phyloP scores from a whole-genome alignment of 345 rosid genomes.

The Eucalyptus microcorys region DNA sequence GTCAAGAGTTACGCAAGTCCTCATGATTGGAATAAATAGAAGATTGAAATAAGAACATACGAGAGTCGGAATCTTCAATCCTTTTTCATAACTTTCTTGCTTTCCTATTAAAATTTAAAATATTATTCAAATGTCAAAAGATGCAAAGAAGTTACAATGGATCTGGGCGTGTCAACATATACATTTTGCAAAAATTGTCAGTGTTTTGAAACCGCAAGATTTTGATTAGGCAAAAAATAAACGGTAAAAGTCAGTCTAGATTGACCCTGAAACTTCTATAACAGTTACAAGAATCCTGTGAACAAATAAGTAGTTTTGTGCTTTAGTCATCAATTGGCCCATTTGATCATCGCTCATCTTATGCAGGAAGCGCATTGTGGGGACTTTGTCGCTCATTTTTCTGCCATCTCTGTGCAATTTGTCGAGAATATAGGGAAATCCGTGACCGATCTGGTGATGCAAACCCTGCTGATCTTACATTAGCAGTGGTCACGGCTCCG shows the following conservation, averaged over 20 bases:
- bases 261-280: background rate
- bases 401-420: slow-evolving; percentile 84
- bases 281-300: background rate
- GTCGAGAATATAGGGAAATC: slow-evolving; percentile 86
- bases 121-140: background rate
- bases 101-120: background rate
- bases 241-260: background rate
- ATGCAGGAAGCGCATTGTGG: slow-evolving; percentile 83
- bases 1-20: background rate
- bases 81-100: background rate
- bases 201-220: background rate
- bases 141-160: background rate
- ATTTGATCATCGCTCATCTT: background rate
- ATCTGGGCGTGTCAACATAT: background rate
- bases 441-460: slow-evolving; percentile 35
- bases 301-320: background rate
- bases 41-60: background rate
- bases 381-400: slow-evolving; percentile 68
- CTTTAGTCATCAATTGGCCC: background rate
- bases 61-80: background rate
- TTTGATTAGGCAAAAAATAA: background rate
- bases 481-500: slow-evolving; percentile 49
- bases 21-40: background rate
- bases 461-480: slow-evolving; percentile 14
- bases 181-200: background rate